Evolutionary conservation across 73 alveolate genomes (phyloP), one percentile per base, ranked within the genome.

Genomic region (Paramecium tetraurelia): DNA sequence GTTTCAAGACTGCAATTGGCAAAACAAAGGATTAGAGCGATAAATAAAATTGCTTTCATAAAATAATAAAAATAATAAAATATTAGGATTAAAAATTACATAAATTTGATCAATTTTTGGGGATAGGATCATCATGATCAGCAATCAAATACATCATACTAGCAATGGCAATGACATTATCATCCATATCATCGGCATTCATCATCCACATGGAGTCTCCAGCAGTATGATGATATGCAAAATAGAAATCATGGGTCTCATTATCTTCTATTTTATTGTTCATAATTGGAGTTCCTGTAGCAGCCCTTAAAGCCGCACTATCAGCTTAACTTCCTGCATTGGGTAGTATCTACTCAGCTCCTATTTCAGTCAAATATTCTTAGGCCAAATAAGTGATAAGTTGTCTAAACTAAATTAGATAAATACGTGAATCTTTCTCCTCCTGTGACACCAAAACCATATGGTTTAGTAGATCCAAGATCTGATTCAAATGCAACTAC

Each of bases 191-290:
- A 27, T 89, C 92, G 20, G 94, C 71, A 70, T 89, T 46, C 94
- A 89, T 89, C 75, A 89, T 71, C 35, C 53, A 59, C 94, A 89
- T 89, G 24, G 94, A 71, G 48, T 89, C 94, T 40, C 92, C 94
- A 48, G 90, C 94, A 24, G 94, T 58, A 72, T 89, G 94, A 71
- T 89, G 94, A 83, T 44, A 89, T 8, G 85, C 71, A 36, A 89
- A 89, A 29, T 89, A 89, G 46, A 63, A 89, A 21, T 89, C 94
- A 89, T 89, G 35, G 10, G 83, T 12, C 2, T 46, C 46, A 46
- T 57, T 89, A 38, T 89, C 94, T 24, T 10, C 35, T 12, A 77
- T 63, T 38, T 41, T 44, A 44, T 89, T 89, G 20, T 59, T 89
- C 35, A 89, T 41, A 38, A 89, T 38, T 5, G 94, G 94, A 43